These are phyloP conservation scores for Aspergillus piperis DNA, from an alignment of 2,329 filamentous ascomycete species.

Conservation along the genomic window DNA sequence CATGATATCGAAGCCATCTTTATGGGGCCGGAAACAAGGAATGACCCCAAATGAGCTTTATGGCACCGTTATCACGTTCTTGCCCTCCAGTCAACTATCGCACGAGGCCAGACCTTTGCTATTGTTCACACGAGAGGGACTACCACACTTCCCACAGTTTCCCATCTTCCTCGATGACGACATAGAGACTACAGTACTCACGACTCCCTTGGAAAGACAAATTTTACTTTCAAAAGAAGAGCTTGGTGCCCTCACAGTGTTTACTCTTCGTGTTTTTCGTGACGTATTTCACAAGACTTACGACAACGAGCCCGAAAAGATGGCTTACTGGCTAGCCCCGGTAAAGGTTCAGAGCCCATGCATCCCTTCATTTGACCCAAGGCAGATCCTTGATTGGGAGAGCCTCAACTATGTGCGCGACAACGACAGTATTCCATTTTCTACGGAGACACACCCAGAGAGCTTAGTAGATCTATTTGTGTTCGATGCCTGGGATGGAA, in stretches of 20 bases:
- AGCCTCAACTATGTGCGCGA: constrained; percentile 38
- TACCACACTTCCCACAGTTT: constrained; percentile 69
- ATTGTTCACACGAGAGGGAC: constrained; percentile 65
- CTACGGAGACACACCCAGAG: constrained; percentile 38
- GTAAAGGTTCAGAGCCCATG: constrained; percentile 25
- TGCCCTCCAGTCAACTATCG: constrained; percentile 57
- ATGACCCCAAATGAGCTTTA: constrained; percentile 58
- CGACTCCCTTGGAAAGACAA: constrained; percentile 46
- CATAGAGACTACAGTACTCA: constrained; percentile 59
- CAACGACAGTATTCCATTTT: constrained; percentile 50
- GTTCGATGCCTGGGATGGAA: constrained; percentile 59
- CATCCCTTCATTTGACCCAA: constrained; percentile 5
- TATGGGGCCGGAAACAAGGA: constrained; percentile 63
- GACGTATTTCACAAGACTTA: constrained; percentile 91
- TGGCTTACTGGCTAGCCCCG: constrained; percentile 85
- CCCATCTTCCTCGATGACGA: constrained; percentile 70
- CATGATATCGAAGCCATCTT: constrained; percentile 75
- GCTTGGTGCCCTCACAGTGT: constrained; percentile 63
- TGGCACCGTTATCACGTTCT: constrained; percentile 62
- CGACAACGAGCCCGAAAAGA: constrained; percentile 59
- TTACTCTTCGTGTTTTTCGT: constrained; percentile 74
- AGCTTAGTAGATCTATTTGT: constrained; percentile 54
- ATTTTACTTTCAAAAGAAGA: constrained; percentile 39
- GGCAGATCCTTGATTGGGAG: constrained; percentile 48
- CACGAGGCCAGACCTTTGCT: constrained; percentile 65